Base-by-base conservation (phyloP, 768 basidiomycete species). In the Leccinum longicurvipes region DNA sequence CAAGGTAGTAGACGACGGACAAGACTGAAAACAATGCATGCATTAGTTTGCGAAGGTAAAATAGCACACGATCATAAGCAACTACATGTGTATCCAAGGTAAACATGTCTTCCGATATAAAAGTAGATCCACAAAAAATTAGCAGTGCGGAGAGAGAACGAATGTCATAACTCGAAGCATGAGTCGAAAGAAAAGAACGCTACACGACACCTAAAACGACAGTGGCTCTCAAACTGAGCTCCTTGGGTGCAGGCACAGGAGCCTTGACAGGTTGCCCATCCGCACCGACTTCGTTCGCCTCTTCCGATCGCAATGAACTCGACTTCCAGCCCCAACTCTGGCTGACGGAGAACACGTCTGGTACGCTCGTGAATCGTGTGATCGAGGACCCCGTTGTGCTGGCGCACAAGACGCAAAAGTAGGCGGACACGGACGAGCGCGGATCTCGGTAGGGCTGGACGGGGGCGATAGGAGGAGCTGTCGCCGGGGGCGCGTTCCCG, bases 241-340 rank as follows among this genome's bases (percentile, higher is more conserved):
- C 76, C 54, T 54, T 72, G 15, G 67, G 64, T 2, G 70, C 70
- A 56, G 72, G 72, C 12, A 61, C 58, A 10, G 63, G 61, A 8
- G 65, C 57, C 61, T 75, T 76, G 50, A 69, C 59, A 24, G 62
- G 61, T n/a, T 66, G 58, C 17, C 66, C 61, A 56, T 70, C 66
- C 15, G 75, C 68, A 32, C 70, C 67, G 15, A 72, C 72, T 49
- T 82, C 64, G 57, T 75, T 64, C 62, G 79, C 77, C 54, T 67
- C 82, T 51, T 84, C 81, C 19, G 76, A 77, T 15, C 78, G 67
- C 49, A 86, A 66, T 19, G 80, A 80, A 55, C 77, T 79, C 51
- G 79, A 80, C 74, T 93, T 93, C 93, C 93, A 95, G 0, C 93
- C 94, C 94, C 93, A 96, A 59, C 89, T 91, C 76, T 94, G 91